Evolutionary conservation across 306 rosid species (phyloP), one percentile per base, ranked within the genome.

Genomic region (Pyrus pyrifolia): DNA sequence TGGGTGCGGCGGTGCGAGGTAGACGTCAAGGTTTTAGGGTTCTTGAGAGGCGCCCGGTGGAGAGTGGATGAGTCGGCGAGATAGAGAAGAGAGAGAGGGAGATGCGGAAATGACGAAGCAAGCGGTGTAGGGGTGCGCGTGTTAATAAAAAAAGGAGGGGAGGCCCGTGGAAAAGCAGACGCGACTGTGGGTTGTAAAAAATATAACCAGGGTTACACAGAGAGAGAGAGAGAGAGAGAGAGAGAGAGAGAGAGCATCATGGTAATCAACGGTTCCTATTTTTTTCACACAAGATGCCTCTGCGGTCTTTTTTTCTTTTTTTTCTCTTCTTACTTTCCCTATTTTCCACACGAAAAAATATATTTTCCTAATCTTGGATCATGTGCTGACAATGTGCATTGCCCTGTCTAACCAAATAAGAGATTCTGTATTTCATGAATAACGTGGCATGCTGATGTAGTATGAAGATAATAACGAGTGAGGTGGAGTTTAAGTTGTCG

Each of bases 31-130:
- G 79, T 60, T 79, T 69, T 49, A 51, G 74, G 81, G 81, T 53
- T 17, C 29, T 51, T 51, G 64, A 30, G 66, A 53, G 66, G 71
- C 35, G 74, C 49, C 42, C 49, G 66, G 63, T 52, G 58, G 49
- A 77, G 68, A 67, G 63, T 58, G 42, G 71, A 59, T 21, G 83
- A 51, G 86, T 66, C 73, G 67, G 81, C 62, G 73, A 4, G 46
- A 81, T 51, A 70, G 40, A 69, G 80, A 14, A 13, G 18, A 12
- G 52, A 12, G 52, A 49, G 53, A 46, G 64, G 29, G 70, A 71
- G 70, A 49, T 42, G 79, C 64, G 64, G 74, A 42, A 68, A 71
- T 69, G 78, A 76, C 63, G 73, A 76, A 70, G 74, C 62, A 76
- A 38, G 42, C 4, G 12, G 65, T 27, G 25, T 33, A 40, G 67